A percentile compares a stretch with the other conserved stretches of the same genome.
These are phyloP conservation scores for Podosphaera fusca DNA, from an alignment of 2,329 filamentous ascomycete species.

Conservation along the genomic window DNA sequence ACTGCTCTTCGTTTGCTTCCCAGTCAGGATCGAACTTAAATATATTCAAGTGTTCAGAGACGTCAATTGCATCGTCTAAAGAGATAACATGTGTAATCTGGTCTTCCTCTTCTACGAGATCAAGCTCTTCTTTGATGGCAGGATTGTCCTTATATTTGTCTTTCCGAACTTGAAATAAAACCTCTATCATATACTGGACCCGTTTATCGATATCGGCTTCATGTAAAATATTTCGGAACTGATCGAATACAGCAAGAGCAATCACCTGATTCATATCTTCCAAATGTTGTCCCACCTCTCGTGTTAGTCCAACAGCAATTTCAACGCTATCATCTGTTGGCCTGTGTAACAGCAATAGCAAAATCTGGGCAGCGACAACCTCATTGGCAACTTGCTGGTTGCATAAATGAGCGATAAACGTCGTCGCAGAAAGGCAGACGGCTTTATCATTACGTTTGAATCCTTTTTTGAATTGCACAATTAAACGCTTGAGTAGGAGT, in stretches of 20 bases:
- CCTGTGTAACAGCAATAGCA: slow-evolving; percentile 79
- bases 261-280: slow-evolving; percentile 89
- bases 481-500: slow-evolving; percentile 59
- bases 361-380: slow-evolving; percentile 76
- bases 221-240: slow-evolving; percentile 84
- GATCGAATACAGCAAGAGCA: slow-evolving; percentile 76
- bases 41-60: slow-evolving; percentile 74
- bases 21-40: slow-evolving; percentile 87
- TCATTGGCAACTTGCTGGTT: slow-evolving; percentile 94
- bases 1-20: slow-evolving; percentile 76
- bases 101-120: slow-evolving; percentile 91
- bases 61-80: slow-evolving; percentile 63
- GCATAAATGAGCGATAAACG: slow-evolving; percentile 82
- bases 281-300: slow-evolving; percentile 79
- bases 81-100: slow-evolving; percentile 80
- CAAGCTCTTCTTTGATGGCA: slow-evolving; percentile 73
- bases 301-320: slow-evolving; percentile 81
- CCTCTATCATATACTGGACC: slow-evolving; percentile 98
- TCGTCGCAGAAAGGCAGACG: slow-evolving; percentile 78
- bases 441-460: slow-evolving; percentile 95
- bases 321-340: slow-evolving; percentile 95
- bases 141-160: slow-evolving; percentile 93
- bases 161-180: slow-evolving; percentile 87
- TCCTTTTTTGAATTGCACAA: slow-evolving; percentile 84
- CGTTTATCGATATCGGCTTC: slow-evolving; percentile 94